Conservation (phyloP, 371 early-diverging fungal genomes). For the Rhizopus arrhizus region DNA sequence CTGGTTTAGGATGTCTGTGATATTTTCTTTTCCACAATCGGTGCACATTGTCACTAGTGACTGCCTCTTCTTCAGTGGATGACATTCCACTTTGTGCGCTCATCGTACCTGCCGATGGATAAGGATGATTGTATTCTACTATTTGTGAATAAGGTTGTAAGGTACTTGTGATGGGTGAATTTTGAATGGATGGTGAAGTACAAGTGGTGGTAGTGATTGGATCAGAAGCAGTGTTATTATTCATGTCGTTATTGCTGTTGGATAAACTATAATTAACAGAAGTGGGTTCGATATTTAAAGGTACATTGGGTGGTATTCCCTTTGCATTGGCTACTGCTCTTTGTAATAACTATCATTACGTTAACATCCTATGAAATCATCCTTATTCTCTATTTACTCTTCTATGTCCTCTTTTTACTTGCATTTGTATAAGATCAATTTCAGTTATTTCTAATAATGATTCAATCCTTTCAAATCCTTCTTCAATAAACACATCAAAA, state of each 20-base stretch:
- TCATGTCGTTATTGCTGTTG: too few relatives aligned
- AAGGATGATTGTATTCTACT: slow-evolving; percentile 13
- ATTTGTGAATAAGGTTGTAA: background rate
- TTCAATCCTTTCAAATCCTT: slow-evolving; percentile 47
- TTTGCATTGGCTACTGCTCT: slow-evolving; percentile 41
- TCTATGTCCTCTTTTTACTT: slow-evolving; percentile 56
- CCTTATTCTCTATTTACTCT: slow-evolving; percentile 34
- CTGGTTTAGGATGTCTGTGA: slow-evolving; percentile 55
- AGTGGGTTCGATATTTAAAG: slow-evolving; percentile 21
- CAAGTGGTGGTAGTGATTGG: background rate
- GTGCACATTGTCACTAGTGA: slow-evolving; percentile 34
- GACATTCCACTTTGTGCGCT: slow-evolving; percentile 33
- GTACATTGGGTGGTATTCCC: slow-evolving; percentile 29
- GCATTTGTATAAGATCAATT: slow-evolving; percentile 50
- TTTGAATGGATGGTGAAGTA: background rate
- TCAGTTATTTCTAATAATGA: slow-evolving; percentile 56
- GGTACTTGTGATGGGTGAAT: background rate
- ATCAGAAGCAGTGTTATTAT: background rate
- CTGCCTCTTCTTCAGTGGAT: slow-evolving; percentile 49
- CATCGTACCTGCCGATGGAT: slow-evolving; percentile 36
- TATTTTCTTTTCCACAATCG: slow-evolving; percentile 52
- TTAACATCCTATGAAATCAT: background rate
- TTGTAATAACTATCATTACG: slow-evolving; percentile 37
- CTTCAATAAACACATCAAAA: slow-evolving; percentile 36
- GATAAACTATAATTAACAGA: background rate